Evolutionary conservation across 371 early-diverging fungal species (phyloP).

Genomic region (Mucor circinelloides): DNA sequence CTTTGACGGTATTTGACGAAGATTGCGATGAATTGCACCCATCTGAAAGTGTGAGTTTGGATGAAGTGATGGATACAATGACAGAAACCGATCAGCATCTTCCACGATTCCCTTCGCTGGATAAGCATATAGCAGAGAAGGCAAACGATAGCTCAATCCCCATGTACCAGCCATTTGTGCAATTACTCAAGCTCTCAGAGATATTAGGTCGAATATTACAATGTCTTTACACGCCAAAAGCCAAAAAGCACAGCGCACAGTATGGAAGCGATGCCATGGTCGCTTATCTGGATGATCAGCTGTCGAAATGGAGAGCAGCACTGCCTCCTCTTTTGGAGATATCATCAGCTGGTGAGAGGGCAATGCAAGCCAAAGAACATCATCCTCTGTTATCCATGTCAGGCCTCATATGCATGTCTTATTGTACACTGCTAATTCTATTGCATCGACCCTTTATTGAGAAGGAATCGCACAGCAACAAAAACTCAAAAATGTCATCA

Average conservation of each 20-base stretch:
- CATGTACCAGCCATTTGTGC: slow-evolving; percentile 40
- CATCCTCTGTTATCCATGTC: slow-evolving; percentile 23
- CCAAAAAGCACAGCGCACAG: slow-evolving; percentile 30
- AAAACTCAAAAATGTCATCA: slow-evolving; percentile 17
- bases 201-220: slow-evolving; percentile 38
- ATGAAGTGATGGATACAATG: slow-evolving; percentile 39
- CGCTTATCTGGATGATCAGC: slow-evolving; percentile 29
- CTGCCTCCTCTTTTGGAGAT: slow-evolving; percentile 16
- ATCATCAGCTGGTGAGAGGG: neutral
- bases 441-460: slow-evolving; percentile 73
- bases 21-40: slow-evolving; percentile 39
- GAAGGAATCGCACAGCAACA: slow-evolving; percentile 7
- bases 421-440: slow-evolving; percentile 70
- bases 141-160: slow-evolving; percentile 6
- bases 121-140: neutral
- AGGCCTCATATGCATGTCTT: slow-evolving; percentile 57
- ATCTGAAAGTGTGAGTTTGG: slow-evolving; percentile 29
- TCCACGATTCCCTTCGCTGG: slow-evolving; percentile 22
- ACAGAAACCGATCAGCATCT: slow-evolving; percentile 18
- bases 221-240: slow-evolving; percentile 40
- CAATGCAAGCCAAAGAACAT: neutral
- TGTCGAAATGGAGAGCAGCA: slow-evolving; percentile 38
- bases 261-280: slow-evolving; percentile 44
- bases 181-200: slow-evolving; percentile 40
- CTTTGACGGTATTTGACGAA: slow-evolving; percentile 35